A percentile compares a stretch with the other conserved stretches of the same genome.
These are phyloP conservation scores for Bipolaris zeicola DNA, from an alignment of 2,329 filamentous ascomycete genomes.

Conservation along the genomic window DNA sequence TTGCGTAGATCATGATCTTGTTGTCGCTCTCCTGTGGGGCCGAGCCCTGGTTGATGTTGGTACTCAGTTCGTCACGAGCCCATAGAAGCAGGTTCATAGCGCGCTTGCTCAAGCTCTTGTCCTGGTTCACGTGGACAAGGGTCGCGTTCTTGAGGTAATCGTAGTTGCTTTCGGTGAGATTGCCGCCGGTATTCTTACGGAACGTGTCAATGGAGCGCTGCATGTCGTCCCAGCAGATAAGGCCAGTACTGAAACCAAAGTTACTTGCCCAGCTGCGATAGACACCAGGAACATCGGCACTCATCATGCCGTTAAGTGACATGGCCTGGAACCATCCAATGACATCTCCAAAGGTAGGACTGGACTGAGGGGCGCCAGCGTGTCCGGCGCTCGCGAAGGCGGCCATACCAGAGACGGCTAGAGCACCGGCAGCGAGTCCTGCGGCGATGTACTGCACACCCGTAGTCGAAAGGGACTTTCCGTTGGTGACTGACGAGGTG, in stretches of 20 bases:
- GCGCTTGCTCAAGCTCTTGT: constrained; percentile 62
- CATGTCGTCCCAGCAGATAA: constrained; percentile 82
- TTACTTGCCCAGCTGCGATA: constrained; percentile 92
- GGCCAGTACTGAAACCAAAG: constrained; percentile 87
- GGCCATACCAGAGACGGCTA: constrained; percentile 73
- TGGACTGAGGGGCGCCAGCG: constrained; percentile 63
- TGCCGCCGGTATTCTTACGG: constrained; percentile 79
- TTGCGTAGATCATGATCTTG: constrained; percentile 63
- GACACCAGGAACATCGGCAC: constrained; percentile 82
- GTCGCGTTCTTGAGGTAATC: constrained; percentile 75
- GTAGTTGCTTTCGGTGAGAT: constrained; percentile 80
- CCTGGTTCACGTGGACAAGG: constrained; percentile 70
- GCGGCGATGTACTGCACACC: constrained; percentile 84
- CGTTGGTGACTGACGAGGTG: constrained; percentile 80
- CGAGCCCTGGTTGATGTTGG: constrained; percentile 42
- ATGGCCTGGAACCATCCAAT: constrained; percentile 91
- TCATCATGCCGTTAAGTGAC: constrained; percentile 96
- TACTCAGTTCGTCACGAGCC: constrained; percentile 56
- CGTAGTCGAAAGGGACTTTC: constrained; percentile 76
- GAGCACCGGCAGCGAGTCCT: constrained; percentile 82
- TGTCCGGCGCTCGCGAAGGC: constrained; percentile 65
- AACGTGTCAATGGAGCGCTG: constrained; percentile 85
- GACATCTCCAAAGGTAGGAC: constrained; percentile 84
- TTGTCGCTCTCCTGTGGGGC: constrained; percentile 47
- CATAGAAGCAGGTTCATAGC: constrained; percentile 54